Evolutionary conservation across 257 asterid genomes (phyloP).

Genomic region (Mitragyna speciosa): DNA sequence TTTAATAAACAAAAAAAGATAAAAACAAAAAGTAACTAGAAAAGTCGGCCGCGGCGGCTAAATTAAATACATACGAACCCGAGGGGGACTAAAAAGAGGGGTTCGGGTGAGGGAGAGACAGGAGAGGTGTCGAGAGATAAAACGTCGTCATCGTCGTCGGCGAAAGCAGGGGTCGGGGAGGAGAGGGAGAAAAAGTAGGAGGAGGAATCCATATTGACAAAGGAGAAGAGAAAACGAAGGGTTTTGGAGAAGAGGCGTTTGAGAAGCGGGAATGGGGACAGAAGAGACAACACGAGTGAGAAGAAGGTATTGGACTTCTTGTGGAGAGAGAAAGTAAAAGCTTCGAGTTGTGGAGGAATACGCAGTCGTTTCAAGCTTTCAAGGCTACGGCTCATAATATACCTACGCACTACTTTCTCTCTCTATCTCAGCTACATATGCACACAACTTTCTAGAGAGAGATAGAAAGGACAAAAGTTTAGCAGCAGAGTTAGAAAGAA

Average conservation of each 20-base stretch:
- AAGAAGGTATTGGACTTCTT: constrained; percentile 25
- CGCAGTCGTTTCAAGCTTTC: constrained; percentile 27
- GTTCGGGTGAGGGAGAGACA: constrained; percentile 33
- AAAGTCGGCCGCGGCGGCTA: background rate
- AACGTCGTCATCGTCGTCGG: constrained; percentile 33
- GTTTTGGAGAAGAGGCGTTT: constrained; percentile 24
- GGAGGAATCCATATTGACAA: constrained; percentile 41
- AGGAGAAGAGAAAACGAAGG: constrained; percentile 18
- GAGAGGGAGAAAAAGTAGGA: constrained; percentile 17
- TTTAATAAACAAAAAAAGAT: too few species aligned
- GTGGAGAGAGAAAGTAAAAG: constrained; percentile 28
- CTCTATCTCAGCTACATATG: background rate
- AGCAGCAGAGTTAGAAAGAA: background rate
- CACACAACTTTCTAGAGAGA: background rate
- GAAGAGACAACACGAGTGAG: constrained; percentile 26
- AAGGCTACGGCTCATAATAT: constrained; percentile 40
- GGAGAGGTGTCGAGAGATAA: constrained; percentile 27
- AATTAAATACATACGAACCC: constrained; percentile 22
- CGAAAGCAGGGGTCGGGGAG: background rate
- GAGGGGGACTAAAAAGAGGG: constrained; percentile 49
- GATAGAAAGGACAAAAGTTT: background rate
- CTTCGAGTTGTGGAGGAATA: constrained; percentile 1
- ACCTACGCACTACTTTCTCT: background rate
- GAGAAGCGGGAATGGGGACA: constrained; percentile 30
- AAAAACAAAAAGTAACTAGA: background rate